Conservation (phyloP, 257 asterid species). For the Coffea eugenioides region DNA sequence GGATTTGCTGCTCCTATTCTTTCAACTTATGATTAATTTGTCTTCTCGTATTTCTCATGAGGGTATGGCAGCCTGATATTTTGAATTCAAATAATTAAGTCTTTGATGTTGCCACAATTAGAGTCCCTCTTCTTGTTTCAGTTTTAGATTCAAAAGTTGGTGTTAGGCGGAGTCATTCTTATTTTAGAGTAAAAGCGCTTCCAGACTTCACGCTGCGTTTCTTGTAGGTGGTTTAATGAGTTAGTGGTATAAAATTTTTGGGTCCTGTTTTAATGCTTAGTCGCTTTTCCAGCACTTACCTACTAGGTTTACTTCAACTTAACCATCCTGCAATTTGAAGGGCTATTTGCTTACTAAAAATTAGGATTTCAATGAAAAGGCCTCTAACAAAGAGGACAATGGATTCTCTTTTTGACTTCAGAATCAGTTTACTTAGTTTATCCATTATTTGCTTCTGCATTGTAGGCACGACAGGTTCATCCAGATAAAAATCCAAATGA, state of each 20-base stretch:
- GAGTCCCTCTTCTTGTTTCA: background rate
- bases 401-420: background rate
- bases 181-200: background rate
- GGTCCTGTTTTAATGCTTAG: background rate
- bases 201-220: background rate
- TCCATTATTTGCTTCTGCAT: background rate
- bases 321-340: background rate
- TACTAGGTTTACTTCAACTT: background rate
- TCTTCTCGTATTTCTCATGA: background rate
- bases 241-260: background rate
- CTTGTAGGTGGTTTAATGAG: background rate
- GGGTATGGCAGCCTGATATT: background rate
- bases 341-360: background rate
- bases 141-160: background rate
- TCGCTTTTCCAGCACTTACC: background rate
- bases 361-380: background rate
- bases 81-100: no score
- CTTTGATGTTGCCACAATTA: no score
- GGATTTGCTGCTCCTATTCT: background rate
- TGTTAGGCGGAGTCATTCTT: background rate
- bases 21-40: background rate
- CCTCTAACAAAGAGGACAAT: background rate
- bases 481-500: constrained; percentile 98
- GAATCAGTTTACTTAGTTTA: background rate
- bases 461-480: constrained; percentile 98